A percentile compares a stretch with the other conserved stretches of the same genome.
phyloP scores from a whole-genome alignment of 306 rosid genomes.

The Corylus avellana region DNA sequence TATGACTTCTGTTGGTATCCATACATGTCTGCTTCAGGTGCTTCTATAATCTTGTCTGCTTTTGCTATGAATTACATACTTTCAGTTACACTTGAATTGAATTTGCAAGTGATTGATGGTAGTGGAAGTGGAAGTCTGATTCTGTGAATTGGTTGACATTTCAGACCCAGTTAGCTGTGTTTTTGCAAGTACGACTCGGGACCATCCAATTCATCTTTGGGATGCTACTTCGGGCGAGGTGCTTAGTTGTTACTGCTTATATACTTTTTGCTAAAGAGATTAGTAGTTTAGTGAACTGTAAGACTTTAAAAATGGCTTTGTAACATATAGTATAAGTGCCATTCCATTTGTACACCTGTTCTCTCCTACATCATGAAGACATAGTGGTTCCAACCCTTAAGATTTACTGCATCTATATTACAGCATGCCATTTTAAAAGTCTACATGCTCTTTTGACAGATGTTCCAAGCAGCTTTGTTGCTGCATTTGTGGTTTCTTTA shows the following conservation, averaged over 20 bases:
- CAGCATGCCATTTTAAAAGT: neutral
- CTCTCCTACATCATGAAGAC: slow-evolving; percentile 6
- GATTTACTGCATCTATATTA: neutral
- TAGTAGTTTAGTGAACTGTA: neutral
- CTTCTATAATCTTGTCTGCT: slow-evolving; percentile 16
- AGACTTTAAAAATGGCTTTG: slow-evolving; percentile 1
- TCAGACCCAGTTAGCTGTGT: slow-evolving; percentile 83
- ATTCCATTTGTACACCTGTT: neutral
- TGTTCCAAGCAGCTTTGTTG: neutral
- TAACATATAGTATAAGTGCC: neutral
- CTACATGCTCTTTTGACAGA: neutral
- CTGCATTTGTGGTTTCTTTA: slow-evolving; percentile 16
- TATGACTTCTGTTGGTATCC: slow-evolving; percentile 99
- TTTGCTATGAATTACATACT: neutral
- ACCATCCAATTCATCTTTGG: slow-evolving; percentile 98
- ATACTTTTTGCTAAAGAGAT: neutral
- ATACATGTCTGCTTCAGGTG: slow-evolving; percentile 94
- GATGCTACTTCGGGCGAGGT: slow-evolving; percentile 95
- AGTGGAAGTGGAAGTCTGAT: slow-evolving; percentile 24
- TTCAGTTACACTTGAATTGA: neutral
- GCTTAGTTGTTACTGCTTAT: slow-evolving; percentile 15
- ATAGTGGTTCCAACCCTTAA: neutral
- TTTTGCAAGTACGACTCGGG: slow-evolving; percentile 83
- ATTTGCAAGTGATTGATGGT: neutral
- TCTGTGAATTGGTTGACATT: slow-evolving; percentile 27